Evolutionary conservation across 345 rosid species (phyloP), one percentile per base, ranked within the genome.

Genomic region (Populus euphratica): DNA sequence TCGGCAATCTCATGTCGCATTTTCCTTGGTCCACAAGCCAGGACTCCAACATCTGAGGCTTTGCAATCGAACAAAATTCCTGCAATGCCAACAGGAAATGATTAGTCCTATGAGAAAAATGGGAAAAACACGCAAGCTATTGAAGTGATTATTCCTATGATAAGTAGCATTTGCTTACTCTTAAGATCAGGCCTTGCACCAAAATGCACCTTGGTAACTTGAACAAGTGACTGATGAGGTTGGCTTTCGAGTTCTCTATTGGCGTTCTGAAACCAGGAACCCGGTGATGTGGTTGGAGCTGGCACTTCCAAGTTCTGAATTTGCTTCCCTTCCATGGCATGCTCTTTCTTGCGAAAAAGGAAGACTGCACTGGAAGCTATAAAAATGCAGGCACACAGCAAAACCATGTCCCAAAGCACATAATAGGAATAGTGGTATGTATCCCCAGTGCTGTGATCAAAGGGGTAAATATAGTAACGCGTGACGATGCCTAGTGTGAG

Each of bases 1-100:
- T 74, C 69, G 62, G 84, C 84, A 27, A 81, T 81, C 38, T 81
- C 81, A 25, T 81, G 84, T 35, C 84, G 49, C 84, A 81, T 33
- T 49, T 50, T 18, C 72, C 59, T 81, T n/a, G 84, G 84, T n/a
- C 84, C 84, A 21, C 81, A 68, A 0, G 73, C 84, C 4, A 81
- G 25, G 5, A 81, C 84, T 12, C 84, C 84, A 17, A 81, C 80
- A 49, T 71, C 74, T 8, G 75, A 61, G 63, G 38, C 78, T 74
- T 73, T 74, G 67, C 77, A 69, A 21, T 59, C 80, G 2, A 73
- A 50, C 39, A 81, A 61, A 27, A 81, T 73, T 69, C 75, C 84
- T 81, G 77, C 66, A 56, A 33, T 23, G 17, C 44, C 36, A 65
- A 36, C 56, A 50, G 23, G 21, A 17, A 21, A 29, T 36, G 41